These are phyloP conservation scores for Symbiodinium pilosum DNA, from an alignment of 73 alveolate genomes.

Conservation along the genomic window DNA sequence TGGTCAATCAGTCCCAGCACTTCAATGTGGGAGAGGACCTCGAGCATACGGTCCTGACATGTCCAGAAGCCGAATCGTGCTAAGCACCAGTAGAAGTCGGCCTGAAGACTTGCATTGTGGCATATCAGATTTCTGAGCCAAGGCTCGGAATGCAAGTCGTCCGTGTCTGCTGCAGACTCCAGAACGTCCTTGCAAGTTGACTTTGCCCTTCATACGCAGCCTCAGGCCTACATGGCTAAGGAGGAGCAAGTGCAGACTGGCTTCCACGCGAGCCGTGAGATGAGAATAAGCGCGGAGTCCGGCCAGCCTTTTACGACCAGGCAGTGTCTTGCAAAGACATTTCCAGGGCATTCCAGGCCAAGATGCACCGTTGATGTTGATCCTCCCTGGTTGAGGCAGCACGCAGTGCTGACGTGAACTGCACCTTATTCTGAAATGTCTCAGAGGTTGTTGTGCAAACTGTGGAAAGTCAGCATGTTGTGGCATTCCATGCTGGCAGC, in stretches of 20 bases:
- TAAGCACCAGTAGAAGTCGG: neutral
- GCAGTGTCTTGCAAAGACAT: neutral
- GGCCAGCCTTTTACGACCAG: constrained; percentile 33
- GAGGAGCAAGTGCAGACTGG: neutral
- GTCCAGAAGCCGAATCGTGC: no score
- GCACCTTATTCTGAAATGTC: no score
- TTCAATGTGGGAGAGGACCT: neutral
- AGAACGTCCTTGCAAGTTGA: neutral
- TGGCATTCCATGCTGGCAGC: no score
- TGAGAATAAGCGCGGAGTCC: constrained; percentile 1
- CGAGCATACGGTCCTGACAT: neutral
- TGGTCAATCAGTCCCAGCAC: neutral
- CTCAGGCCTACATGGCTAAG: neutral
- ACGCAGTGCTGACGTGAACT: constrained; percentile 36
- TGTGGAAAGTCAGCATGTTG: no score
- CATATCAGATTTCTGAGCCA: neutral
- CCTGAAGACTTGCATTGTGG: no score
- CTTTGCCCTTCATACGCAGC: neutral
- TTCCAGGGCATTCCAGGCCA: neutral
- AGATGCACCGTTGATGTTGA: constrained; percentile 22
- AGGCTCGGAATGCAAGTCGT: neutral
- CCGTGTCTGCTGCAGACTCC: neutral
- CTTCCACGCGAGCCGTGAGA: constrained; percentile 23
- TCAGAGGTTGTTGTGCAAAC: no score
- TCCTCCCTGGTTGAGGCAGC: constrained; percentile 6